Percentiles rank a stretch among this genome's conserved stretches.
Evolutionary conservation across 1,139 yeast species (phyloP).

Genomic region (Magnusiomyces clavatus): DNA sequence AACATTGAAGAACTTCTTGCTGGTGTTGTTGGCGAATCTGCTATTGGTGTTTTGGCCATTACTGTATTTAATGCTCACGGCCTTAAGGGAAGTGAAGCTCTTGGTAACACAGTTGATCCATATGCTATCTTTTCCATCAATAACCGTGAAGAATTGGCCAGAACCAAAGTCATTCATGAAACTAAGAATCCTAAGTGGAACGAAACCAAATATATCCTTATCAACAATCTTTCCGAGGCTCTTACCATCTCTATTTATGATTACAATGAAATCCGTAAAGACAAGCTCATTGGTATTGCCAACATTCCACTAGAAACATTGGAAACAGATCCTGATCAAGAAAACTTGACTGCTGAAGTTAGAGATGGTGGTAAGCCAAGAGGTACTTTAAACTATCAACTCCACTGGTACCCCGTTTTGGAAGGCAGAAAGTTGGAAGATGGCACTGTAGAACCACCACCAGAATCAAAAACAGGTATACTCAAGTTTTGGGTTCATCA

Average conservation of each 20-base stretch:
- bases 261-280: constrained; percentile 71
- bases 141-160: constrained; percentile 48
- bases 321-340: constrained; percentile 46
- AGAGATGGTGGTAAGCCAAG: constrained; percentile 71
- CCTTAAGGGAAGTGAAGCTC: constrained; percentile 55
- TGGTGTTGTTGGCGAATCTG: constrained; percentile 71
- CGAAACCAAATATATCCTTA: constrained; percentile 63
- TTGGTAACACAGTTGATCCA: constrained; percentile 84
- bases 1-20: constrained; percentile 86
- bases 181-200: constrained; percentile 76
- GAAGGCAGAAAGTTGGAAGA: constrained; percentile 71
- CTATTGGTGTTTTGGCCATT: constrained; percentile 78
- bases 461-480: constrained; percentile 90
- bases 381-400: constrained; percentile 64
- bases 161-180: constrained; percentile 57
- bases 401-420: constrained; percentile 71
- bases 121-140: constrained; percentile 52
- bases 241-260: constrained; percentile 63
- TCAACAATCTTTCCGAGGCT: constrained; percentile 74
- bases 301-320: constrained; percentile 66
- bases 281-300: constrained; percentile 69
- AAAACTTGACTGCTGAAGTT: constrained; percentile 48
- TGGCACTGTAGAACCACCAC: constrained; percentile 81
- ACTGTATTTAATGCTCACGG: constrained; percentile 59
- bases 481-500: constrained; percentile 63